Percentiles rank a stretch among this genome's conserved stretches.
Conservation (phyloP, 176 grass and related monocot species). For the Chloris gayana region DNA sequence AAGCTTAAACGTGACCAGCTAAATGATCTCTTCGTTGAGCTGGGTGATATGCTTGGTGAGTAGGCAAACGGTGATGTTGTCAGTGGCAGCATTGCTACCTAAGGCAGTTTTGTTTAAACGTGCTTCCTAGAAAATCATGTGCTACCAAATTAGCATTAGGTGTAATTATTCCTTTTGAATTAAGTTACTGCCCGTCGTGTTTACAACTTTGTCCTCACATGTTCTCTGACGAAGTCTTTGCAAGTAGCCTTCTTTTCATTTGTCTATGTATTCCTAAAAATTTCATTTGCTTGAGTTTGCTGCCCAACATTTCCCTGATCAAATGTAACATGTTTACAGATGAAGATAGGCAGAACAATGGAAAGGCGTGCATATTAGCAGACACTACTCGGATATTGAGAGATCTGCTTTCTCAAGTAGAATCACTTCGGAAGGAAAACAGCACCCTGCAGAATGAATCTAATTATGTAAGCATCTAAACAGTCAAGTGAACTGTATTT, state of each 20-base stretch:
- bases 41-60: conserved; percentile 71
- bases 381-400: conserved; percentile 73
- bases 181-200: neutral
- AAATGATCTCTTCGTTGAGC: conserved; percentile 72
- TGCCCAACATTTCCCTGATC: conserved; percentile 23
- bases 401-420: conserved; percentile 67
- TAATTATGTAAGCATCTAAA: conserved; percentile 64
- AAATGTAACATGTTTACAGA: conserved; percentile 50
- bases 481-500: neutral
- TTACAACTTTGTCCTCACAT: neutral
- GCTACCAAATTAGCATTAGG: neutral
- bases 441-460: conserved; percentile 73
- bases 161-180: neutral
- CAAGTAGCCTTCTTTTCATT: neutral
- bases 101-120: neutral
- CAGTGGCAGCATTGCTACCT: neutral
- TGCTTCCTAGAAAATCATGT: neutral
- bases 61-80: neutral
- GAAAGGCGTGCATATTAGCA: conserved; percentile 73
- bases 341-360: conserved; percentile 72
- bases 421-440: conserved; percentile 70
- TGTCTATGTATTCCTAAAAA: neutral
- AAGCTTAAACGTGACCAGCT: conserved; percentile 84
- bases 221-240: neutral
- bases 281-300: neutral